Conservation (phyloP, 1,284 basidiomycete genomes). For the Puccinia horiana region DNA sequence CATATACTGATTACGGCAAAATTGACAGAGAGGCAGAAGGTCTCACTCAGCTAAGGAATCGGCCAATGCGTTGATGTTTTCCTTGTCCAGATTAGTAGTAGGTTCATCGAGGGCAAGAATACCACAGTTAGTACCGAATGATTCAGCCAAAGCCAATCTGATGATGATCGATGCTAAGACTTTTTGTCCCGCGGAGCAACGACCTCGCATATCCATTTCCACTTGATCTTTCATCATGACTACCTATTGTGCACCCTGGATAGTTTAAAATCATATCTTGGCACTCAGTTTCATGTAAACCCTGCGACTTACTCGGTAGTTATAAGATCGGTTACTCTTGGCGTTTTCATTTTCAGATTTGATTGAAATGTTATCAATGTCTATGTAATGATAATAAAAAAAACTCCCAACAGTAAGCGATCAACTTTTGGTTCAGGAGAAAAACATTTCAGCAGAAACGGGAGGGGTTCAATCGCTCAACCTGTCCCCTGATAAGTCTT, state of each 20-base stretch:
- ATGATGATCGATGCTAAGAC: conserved; percentile 99
- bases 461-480: conserved; percentile 58
- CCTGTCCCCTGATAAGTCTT: conserved; percentile 99
- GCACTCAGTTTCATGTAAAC: neutral
- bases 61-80: conserved; percentile 94
- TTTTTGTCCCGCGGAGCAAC: conserved; percentile 97
- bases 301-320: conserved; percentile 75
- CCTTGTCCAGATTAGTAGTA: conserved; percentile 92
- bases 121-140: conserved; percentile 94
- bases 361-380: conserved; percentile 97
- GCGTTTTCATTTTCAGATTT: conserved; percentile 85
- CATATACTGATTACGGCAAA: neutral
- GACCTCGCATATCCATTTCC: conserved; percentile 99
- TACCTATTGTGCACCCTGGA: conserved; percentile 64
- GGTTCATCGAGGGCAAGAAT: conserved; percentile 97
- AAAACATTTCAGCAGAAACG: too few species aligned
- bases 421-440: too few species aligned
- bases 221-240: conserved; percentile 99
- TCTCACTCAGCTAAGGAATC: conserved; percentile 77
- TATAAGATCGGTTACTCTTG: conserved; percentile 84
- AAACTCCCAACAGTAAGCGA: too few species aligned
- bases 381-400: conserved; percentile 61
- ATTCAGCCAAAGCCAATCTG: conserved; percentile 93
- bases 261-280: neutral
- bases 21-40: neutral